Base-by-base conservation (phyloP, 208 protist species). In the Wallacemonas sp. region DNA sequence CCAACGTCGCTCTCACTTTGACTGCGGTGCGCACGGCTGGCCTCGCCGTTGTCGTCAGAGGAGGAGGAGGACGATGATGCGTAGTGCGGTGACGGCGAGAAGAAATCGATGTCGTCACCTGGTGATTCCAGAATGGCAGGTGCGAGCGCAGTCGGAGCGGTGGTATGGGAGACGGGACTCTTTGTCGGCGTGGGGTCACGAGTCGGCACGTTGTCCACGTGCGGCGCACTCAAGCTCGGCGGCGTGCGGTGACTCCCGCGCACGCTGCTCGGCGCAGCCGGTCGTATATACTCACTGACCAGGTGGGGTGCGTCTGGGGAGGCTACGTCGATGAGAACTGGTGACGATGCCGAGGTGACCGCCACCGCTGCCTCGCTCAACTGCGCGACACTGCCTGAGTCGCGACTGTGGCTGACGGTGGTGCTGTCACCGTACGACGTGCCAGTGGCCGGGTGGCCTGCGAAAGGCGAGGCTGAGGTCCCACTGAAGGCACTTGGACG, bases 51-150 rank as follows among this genome's bases (percentile, higher is more conserved):
- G 17, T 45, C 45, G 0, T 24, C 17, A 0, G 45, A 53, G n/a
- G 45, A 53, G 22, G 9, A 8, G 19, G 50, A 57, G 21, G 50
- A 27, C n/a, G n/a, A n/a, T n/a, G n/a, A n/a, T 3, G 32, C 50
- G 32, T 24, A 57, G 17, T 57, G 50, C n/a, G 50, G 50, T 41
- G 50, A 57, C 3, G 50, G 50, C n/a, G 50, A 57, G 50, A 57
- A 57, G 50, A 57, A 57, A 19, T 57, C 50, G 6, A 39, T n/a
- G 29, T 57, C 50, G 5, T 57, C 50, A 0, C 5, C 10, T 6
- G 50, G 46, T 10, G 46, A 54, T 5, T 54, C 46, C n/a, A 39
- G 24, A 22, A 19, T 48, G 5, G n/a, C 17, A 48, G 42, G 17
- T 26, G 42, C 17, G 5, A 19, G 42, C 42, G 42, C 22, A 26